phyloP scores from a whole-genome alignment of 1,284 basidiomycete genomes.

The Rhodotorula sp. region DNA sequence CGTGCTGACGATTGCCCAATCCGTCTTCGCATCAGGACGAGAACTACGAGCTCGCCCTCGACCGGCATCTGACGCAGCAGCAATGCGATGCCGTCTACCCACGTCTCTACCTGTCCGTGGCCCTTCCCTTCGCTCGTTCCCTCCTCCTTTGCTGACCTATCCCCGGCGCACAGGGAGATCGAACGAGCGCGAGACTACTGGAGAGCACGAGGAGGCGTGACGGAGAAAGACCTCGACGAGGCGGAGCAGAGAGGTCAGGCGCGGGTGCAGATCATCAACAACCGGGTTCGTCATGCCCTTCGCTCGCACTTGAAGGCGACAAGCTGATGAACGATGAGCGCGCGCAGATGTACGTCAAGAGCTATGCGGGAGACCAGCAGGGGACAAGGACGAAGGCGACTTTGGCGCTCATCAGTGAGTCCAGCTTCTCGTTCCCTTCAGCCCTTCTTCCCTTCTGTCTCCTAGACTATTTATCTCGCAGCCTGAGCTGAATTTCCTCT shows the following conservation, averaged over 20 bases:
- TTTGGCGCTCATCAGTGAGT: constrained; percentile 40
- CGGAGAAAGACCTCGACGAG: constrained; percentile 44
- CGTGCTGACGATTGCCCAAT: background rate
- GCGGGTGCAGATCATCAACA: constrained; percentile 47
- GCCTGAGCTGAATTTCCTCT: background rate
- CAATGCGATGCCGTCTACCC: constrained; percentile 47
- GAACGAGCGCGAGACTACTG: constrained; percentile 46
- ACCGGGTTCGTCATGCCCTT: constrained; percentile 39
- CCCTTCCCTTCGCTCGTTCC: background rate
- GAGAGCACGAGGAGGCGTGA: constrained; percentile 45
- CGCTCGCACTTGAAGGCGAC: background rate
- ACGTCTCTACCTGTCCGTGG: constrained; percentile 44
- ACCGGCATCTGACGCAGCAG: constrained; percentile 41
- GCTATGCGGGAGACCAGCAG: constrained; percentile 41
- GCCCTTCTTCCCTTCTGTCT: no score
- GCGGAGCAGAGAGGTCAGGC: constrained; percentile 47
- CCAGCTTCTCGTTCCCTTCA: background rate
- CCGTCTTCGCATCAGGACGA: constrained; percentile 2
- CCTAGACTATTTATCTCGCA: no score
- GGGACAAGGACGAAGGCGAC: constrained; percentile 39
- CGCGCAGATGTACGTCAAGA: constrained; percentile 47
- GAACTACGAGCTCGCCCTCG: constrained; percentile 20
- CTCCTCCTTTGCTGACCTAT: background rate
- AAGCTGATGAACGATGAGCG: background rate
- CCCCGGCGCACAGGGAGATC: constrained; percentile 42